Evolutionary conservation across 129 eudicot species (phyloP).

Genomic region (Solidago caesia): DNA sequence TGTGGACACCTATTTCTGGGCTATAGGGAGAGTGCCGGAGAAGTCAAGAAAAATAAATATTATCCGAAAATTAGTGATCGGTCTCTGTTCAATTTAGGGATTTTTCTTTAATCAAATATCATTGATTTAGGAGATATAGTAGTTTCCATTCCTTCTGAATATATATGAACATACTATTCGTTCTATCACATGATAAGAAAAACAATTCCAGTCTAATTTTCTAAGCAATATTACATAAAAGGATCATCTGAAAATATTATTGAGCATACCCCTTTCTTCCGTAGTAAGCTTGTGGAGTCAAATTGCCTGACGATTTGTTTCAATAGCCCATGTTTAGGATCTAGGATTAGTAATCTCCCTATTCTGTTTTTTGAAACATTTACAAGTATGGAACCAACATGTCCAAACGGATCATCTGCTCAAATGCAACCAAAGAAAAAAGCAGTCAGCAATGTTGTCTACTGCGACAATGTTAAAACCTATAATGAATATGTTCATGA

Average conservation of each 20-base stretch:
- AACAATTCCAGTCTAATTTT: not conserved
- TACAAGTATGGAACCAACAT: conserved; percentile 92
- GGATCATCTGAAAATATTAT: not conserved
- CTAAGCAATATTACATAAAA: not conserved
- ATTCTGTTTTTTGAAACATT: conserved; percentile 76
- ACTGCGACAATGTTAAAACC: not conserved
- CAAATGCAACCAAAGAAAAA: conserved; percentile 18
- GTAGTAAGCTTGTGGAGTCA: conserved; percentile 73
- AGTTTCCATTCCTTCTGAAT: not conserved
- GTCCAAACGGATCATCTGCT: conserved; percentile 91
- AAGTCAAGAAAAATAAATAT: not conserved
- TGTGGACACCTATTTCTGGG: not conserved
- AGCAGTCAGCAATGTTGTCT: not conserved
- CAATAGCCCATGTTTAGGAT: conserved; percentile 82
- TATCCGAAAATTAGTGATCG: not conserved
- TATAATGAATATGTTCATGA: conserved; percentile 2
- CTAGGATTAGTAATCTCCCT: conserved; percentile 76
- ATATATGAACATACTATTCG: not conserved
- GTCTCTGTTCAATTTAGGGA: not conserved
- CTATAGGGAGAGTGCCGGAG: not conserved
- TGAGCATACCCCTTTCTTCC: conserved; percentile 84
- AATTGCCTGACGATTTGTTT: conserved; percentile 86
- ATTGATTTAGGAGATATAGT: not conserved
- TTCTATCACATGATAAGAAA: not conserved
- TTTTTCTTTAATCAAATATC: not conserved